Percentiles rank a stretch among this genome's conserved stretches.
Conservation (phyloP, 2,329 filamentous ascomycete genomes). For the Venturia oleaginea region DNA sequence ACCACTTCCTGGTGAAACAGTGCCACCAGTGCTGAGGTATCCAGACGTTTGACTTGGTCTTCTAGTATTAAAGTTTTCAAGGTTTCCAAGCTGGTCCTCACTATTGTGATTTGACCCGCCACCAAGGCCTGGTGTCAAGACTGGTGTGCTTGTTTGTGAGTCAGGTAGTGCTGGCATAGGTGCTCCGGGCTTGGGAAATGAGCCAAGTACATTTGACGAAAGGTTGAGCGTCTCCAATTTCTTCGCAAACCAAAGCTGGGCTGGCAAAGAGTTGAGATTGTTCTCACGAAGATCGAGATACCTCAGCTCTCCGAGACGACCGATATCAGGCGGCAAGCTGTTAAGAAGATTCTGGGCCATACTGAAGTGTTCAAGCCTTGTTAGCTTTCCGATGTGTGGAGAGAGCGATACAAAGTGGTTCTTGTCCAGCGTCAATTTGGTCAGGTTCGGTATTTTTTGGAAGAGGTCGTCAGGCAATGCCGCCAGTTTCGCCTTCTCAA, state of each 20-base stretch:
- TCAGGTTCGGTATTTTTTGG: slow-evolving; percentile 75
- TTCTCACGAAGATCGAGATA: slow-evolving; percentile 87
- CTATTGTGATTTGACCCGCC: slow-evolving; percentile 32
- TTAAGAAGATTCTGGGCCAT: slow-evolving; percentile 86
- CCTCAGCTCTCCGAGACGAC: slow-evolving; percentile 73
- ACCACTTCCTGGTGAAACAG: slow-evolving; percentile 43
- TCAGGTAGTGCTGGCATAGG: slow-evolving; percentile 43
- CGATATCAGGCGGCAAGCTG: slow-evolving; percentile 77
- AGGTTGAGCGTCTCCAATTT: slow-evolving; percentile 87
- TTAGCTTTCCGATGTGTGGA: slow-evolving; percentile 71
- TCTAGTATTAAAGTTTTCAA: slow-evolving; percentile 55
- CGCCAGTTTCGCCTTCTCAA: slow-evolving; percentile 84
- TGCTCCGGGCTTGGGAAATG: slow-evolving; percentile 73
- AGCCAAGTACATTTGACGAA: slow-evolving; percentile 85
- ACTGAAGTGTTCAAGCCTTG: slow-evolving; percentile 80
- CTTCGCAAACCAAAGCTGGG: slow-evolving; percentile 93
- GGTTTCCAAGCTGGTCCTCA: slow-evolving; percentile 64
- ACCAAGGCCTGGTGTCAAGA: slow-evolving; percentile 31
- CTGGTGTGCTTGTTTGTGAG: slow-evolving; percentile 33
- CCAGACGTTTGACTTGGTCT: slow-evolving; percentile 78
- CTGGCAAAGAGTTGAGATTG: slow-evolving; percentile 78
- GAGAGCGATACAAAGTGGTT: slow-evolving; percentile 94
- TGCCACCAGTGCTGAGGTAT: slow-evolving; percentile 67
- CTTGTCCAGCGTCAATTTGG: slow-evolving; percentile 81
- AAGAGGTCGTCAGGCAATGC: slow-evolving; percentile 82